A percentile compares a stretch with the other conserved stretches of the same genome.
Conservation (phyloP, 2,329 filamentous ascomycete genomes). For the Penicillium sp. region DNA sequence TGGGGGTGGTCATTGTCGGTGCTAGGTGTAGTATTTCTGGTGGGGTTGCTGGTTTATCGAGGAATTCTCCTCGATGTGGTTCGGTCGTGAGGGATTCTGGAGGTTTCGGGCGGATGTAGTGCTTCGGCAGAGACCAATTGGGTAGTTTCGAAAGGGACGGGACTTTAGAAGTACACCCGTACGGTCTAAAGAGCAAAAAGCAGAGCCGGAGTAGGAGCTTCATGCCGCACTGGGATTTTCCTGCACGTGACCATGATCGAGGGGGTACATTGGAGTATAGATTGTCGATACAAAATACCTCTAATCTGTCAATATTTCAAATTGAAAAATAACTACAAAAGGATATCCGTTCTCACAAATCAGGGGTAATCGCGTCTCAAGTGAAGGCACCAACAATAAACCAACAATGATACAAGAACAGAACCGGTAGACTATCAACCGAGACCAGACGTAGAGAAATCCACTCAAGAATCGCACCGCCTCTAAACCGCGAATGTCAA, state of each 20-base stretch:
- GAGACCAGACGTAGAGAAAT: neutral
- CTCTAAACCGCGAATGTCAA: constrained; percentile 4
- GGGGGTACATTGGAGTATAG: neutral
- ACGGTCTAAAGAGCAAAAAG: neutral
- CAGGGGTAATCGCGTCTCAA: neutral
- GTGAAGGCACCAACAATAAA: neutral
- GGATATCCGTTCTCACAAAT: neutral
- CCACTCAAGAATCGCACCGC: neutral
- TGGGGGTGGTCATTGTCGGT: constrained; percentile 28
- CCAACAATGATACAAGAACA: neutral
- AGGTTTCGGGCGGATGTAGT: neutral
- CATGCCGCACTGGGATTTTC: constrained; percentile 10
- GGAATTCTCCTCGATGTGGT: constrained; percentile 1
- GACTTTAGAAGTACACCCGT: constrained; percentile 1
- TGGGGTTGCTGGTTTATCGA: neutral
- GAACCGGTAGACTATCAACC: neutral
- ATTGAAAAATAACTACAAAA: neutral
- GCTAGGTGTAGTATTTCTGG: neutral
- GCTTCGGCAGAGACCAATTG: constrained; percentile 5
- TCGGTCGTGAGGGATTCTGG: neutral
- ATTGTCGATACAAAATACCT: neutral
- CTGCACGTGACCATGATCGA: constrained; percentile 10
- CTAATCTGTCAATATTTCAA: neutral
- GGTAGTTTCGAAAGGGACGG: neutral
- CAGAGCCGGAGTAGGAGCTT: neutral